These are phyloP conservation scores for Tolypocladium album DNA, from an alignment of 2,329 filamentous ascomycete genomes.

Conservation along the genomic window DNA sequence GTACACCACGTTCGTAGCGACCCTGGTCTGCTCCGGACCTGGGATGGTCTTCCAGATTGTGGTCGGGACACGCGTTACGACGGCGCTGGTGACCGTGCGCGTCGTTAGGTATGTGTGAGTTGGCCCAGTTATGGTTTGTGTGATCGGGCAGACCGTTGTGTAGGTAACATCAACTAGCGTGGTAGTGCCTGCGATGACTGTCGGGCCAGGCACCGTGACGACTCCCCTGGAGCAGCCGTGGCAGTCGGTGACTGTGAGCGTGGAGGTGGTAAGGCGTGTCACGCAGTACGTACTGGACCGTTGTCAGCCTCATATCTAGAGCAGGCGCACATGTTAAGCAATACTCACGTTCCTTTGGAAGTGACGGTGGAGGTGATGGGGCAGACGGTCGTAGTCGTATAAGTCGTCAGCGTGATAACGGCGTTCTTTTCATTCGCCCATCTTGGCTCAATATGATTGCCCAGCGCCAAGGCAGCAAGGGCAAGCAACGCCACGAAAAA, in stretches of 20 bases:
- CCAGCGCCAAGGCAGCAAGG: conserved; percentile 4
- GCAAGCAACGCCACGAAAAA: conserved; percentile 3
- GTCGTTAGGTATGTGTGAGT: conserved; percentile 19
- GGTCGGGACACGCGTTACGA: conserved; percentile 18
- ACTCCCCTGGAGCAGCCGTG: conserved; percentile 23
- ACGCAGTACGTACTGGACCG: conserved; percentile 26
- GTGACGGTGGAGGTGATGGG: conserved; percentile 33
- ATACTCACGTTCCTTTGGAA: conserved; percentile 26
- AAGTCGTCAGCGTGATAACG: conserved; percentile 18
- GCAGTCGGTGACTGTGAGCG: conserved; percentile 29
- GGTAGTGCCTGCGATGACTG: conserved; percentile 18
- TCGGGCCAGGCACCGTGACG: conserved; percentile 25
- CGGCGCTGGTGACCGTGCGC: conserved; percentile 12
- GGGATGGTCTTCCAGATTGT: conserved; percentile 20
- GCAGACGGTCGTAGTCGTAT: conserved; percentile 33
- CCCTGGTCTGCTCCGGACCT: conserved; percentile 17
- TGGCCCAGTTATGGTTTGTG: conserved; percentile 22
- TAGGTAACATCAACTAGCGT: conserved; percentile 25
- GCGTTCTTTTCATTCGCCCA: neutral
- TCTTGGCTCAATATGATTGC: conserved; percentile 1
- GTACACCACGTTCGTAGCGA: conserved; percentile 19
- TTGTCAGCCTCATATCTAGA: conserved; percentile 5
- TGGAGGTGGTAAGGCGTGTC: conserved; percentile 32
- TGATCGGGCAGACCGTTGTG: conserved; percentile 24
- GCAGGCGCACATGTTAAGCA: too few species aligned